Base-by-base conservation (phyloP, 176 grass and related monocot species). In the Oryza brachyantha region DNA sequence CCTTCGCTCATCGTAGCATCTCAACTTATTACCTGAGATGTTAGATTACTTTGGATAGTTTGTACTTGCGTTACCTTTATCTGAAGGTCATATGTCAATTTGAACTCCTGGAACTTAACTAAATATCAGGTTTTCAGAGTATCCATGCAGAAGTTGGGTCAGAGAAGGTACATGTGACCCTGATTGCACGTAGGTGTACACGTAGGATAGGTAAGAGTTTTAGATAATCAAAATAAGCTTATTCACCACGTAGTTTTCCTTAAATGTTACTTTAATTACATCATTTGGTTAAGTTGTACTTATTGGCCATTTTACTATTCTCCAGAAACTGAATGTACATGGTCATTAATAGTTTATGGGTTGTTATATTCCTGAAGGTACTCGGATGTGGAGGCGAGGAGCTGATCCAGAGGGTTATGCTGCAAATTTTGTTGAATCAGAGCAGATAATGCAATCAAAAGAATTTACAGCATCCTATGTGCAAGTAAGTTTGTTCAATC, bases 301-400 rank as follows among this genome's bases (percentile, higher is more conserved):
- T 36, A 39, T 58, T 37, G 64, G 21, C 7, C 0, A 5, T 5
- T n/a, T 32, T 39, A 11, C 8, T 22, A 21, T 68, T 76, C 52
- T 22, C 8, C 21, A 26, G 19, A 72, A 61, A 35, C 39, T 63
- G 4, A 61, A 72, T 35, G 36, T 14, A 19, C 50, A 8, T 32
- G 22, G 11, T 52, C 1, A 57, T 29, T 73, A 29, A 84, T 35
- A 25, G 29, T 28, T 37, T 13, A 13, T 63, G 34, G 3, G 36
- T 29, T n/a, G 43, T 41, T 46, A 39, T 38, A 29, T 77, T 64
- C 41, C 39, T 86, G 29, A 89, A 99, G 92, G 96, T 79, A 99
- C 92, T 83, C 86, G 92, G 43, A 99, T 95, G 96, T 99, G 96
- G 96, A 93, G 84, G 74, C 68, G 92, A 79, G 92, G 96, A 81